These are phyloP conservation scores for Sporothrix luriei DNA, from an alignment of 2,329 filamentous ascomycete species.

Conservation along the genomic window DNA sequence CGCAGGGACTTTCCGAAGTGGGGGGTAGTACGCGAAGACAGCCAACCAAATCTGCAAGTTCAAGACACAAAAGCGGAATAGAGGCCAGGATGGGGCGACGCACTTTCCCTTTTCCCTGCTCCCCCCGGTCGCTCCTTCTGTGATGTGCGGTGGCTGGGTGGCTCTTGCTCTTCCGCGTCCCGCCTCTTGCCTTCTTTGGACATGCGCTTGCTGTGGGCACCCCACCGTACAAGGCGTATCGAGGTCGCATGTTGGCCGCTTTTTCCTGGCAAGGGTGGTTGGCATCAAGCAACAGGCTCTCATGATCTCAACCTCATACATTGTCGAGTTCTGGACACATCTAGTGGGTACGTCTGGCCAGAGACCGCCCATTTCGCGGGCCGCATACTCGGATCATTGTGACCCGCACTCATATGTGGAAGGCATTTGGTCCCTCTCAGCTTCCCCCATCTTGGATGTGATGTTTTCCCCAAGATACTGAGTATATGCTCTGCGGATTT, in stretches of 20 bases:
- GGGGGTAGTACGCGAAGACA: not conserved
- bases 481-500: too few relatives aligned
- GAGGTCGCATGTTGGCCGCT: slow-evolving; percentile 3
- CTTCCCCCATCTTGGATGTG: not conserved
- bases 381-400: not conserved
- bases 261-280: not conserved
- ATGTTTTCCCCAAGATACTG: not conserved
- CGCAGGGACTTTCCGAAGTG: slow-evolving; percentile 13
- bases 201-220: not conserved
- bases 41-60: not conserved
- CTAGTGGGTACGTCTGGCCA: not conserved
- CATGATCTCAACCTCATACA: not conserved
- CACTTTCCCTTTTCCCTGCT: not conserved
- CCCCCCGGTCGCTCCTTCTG: not conserved
- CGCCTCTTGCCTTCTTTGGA: slow-evolving; percentile 7
- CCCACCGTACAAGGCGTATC: not conserved
- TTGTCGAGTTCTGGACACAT: not conserved
- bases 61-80: slow-evolving; percentile 12
- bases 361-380: slow-evolving; percentile 2
- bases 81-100: not conserved
- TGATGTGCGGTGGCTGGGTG: not conserved
- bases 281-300: slow-evolving; percentile 7
- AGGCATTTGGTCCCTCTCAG: too few relatives aligned
- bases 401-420: not conserved
- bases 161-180: not conserved